Percentiles rank a stretch among this genome's conserved stretches.
Evolutionary conservation across 106 monocot species (phyloP).

Genomic region (Alisma plantagoaquatica): DNA sequence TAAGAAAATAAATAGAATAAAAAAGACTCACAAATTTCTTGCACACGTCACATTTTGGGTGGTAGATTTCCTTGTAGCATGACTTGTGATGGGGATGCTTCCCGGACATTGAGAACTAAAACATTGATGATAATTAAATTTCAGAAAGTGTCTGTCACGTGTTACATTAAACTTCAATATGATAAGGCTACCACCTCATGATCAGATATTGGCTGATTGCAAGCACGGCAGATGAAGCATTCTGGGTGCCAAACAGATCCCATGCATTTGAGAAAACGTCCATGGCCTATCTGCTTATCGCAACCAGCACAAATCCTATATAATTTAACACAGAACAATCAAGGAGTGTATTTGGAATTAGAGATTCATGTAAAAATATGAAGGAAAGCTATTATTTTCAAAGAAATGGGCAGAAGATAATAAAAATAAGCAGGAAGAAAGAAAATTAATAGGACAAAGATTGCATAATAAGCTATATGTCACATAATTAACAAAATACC

Average conservation of each 20-base stretch:
- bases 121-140: neutral
- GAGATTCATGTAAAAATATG: no score
- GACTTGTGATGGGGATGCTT: constrained; percentile 73
- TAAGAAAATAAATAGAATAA: no score
- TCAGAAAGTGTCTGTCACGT: neutral
- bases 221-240: constrained; percentile 78
- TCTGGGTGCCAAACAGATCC: constrained; percentile 80
- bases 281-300: constrained; percentile 57
- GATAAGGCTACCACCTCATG: constrained; percentile 36
- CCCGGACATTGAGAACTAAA: constrained; percentile 71
- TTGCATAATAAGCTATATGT: no score
- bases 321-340: neutral
- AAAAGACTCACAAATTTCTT: constrained; percentile 50
- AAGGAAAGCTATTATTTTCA: no score
- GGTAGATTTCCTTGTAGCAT: constrained; percentile 69
- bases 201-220: constrained; percentile 70
- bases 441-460: no score
- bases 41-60: constrained; percentile 95
- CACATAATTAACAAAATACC: no score
- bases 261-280: constrained; percentile 81
- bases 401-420: no score
- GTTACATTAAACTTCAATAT: neutral
- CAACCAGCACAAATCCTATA: constrained; percentile 88
- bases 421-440: no score
- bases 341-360: no score